These are phyloP conservation scores for Stromatinia cepivora DNA, from an alignment of 2,329 filamentous ascomycete species.

Conservation along the genomic window DNA sequence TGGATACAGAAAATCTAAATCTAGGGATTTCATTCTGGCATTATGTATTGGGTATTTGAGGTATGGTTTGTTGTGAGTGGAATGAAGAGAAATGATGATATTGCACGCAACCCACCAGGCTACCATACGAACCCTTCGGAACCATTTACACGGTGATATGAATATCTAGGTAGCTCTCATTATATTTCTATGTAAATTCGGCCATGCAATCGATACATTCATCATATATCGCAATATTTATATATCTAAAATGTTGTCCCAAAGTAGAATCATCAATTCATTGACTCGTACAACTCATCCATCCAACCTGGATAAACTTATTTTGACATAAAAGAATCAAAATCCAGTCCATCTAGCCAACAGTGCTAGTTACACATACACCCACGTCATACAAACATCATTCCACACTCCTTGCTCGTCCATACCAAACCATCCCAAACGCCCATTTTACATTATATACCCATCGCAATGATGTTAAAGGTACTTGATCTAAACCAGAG, in stretches of 20 bases:
- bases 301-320: too few relatives aligned
- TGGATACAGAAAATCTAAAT: neutral
- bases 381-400: neutral
- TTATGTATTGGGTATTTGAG: neutral
- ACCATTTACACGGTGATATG: neutral
- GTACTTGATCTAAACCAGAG: neutral
- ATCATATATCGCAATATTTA: neutral
- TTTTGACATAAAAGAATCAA: neutral
- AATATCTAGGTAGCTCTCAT: neutral
- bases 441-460: neutral
- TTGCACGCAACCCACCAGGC: too few relatives aligned
- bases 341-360: neutral
- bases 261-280: neutral
- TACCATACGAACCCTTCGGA: too few relatives aligned
- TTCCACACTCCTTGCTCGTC: neutral
- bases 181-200: neutral
- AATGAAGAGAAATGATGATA: neutral
- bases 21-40: neutral
- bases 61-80: too few relatives aligned
- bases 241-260: neutral
- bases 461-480: neutral
- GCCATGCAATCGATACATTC: neutral
- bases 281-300: neutral
- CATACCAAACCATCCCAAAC: neutral
- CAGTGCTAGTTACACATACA: neutral